Percentiles rank a stretch among this genome's conserved stretches.
phyloP scores from a whole-genome alignment of 768 basidiomycete species.

The Rhodocollybia butyracea region DNA sequence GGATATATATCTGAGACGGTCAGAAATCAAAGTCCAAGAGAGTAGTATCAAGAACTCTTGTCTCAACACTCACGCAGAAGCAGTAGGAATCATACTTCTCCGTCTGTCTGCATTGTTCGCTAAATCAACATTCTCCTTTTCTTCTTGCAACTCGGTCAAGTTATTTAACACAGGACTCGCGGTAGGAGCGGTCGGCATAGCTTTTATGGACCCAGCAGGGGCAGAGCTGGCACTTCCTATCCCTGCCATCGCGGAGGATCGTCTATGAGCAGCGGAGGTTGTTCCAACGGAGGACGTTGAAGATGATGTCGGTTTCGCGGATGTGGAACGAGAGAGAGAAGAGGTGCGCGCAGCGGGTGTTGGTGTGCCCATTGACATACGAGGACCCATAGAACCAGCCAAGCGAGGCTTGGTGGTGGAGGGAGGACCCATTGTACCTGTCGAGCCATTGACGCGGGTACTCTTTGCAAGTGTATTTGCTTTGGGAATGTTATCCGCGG shows the following conservation, averaged over 20 bases:
- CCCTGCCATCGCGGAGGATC: not conserved
- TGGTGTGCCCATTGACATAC: constrained; percentile 36
- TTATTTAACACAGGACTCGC: constrained; percentile 34
- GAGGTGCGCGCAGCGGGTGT: constrained; percentile 33
- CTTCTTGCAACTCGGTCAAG: constrained; percentile 32
- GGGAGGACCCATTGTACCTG: constrained; percentile 8
- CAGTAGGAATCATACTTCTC: constrained; percentile 30
- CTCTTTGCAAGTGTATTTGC: constrained; percentile 45
- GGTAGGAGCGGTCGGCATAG: constrained; percentile 25
- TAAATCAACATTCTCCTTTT: constrained; percentile 56
- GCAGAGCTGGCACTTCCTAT: not conserved
- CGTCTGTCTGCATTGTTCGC: constrained; percentile 18
- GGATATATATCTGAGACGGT: too few relatives aligned
- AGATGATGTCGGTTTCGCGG: constrained; percentile 22
- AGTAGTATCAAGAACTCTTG: not conserved
- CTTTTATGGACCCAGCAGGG: not conserved
- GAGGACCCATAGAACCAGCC: constrained; percentile 50
- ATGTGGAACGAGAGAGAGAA: constrained; percentile 33
- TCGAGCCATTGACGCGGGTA: constrained; percentile 38
- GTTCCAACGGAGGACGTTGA: constrained; percentile 26
- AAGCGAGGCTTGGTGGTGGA: constrained; percentile 21
- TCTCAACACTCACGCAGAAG: constrained; percentile 17
- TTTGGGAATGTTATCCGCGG: constrained; percentile 35
- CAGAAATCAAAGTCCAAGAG: not conserved
- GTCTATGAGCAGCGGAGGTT: constrained; percentile 14